These are phyloP conservation scores for Leccinum longicurvipes DNA, from an alignment of 768 basidiomycete species.

Conservation along the genomic window DNA sequence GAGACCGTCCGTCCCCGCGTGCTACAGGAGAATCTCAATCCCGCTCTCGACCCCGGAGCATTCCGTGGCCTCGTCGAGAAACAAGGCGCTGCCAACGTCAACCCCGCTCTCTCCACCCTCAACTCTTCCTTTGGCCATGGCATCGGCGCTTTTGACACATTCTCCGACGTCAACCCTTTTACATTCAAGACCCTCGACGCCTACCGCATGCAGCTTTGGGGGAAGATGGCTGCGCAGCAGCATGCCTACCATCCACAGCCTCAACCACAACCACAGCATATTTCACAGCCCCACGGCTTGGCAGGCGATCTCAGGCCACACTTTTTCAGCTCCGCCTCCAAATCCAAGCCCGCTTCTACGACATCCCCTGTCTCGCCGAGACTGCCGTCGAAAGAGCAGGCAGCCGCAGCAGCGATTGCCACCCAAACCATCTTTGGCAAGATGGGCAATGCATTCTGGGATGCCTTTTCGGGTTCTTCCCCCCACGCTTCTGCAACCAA, in stretches of 20 bases:
- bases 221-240: slow-evolving; percentile 80
- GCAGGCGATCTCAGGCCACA: slow-evolving; percentile 41
- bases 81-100: slow-evolving; percentile 30
- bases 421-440: slow-evolving; percentile 71
- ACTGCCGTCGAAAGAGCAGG: slow-evolving; percentile 32
- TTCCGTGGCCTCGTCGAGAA: slow-evolving; percentile 28
- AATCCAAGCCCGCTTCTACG: slow-evolving; percentile 31
- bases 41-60: slow-evolving; percentile 20
- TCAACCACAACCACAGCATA: slow-evolving; percentile 12
- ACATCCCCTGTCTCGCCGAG: slow-evolving; percentile 42
- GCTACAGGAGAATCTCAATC: slow-evolving; percentile 27
- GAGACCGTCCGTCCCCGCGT: slow-evolving; percentile 24
- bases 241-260: slow-evolving; percentile 39
- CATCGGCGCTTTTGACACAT: slow-evolving; percentile 64
- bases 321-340: slow-evolving; percentile 24
- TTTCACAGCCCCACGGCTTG: slow-evolving; percentile 33
- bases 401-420: slow-evolving; percentile 59
- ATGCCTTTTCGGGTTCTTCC: slow-evolving; percentile 68
- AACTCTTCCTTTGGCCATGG: slow-evolving; percentile 21
- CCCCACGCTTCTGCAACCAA: slow-evolving; percentile 24
- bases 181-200: slow-evolving; percentile 85
- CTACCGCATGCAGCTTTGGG: slow-evolving; percentile 91
- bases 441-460: slow-evolving; percentile 80
- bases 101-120: slow-evolving; percentile 29
- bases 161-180: slow-evolving; percentile 78